These are phyloP conservation scores for Stephania yunnanensis DNA, from an alignment of 164 flowering plant genomes.

Conservation along the genomic window DNA sequence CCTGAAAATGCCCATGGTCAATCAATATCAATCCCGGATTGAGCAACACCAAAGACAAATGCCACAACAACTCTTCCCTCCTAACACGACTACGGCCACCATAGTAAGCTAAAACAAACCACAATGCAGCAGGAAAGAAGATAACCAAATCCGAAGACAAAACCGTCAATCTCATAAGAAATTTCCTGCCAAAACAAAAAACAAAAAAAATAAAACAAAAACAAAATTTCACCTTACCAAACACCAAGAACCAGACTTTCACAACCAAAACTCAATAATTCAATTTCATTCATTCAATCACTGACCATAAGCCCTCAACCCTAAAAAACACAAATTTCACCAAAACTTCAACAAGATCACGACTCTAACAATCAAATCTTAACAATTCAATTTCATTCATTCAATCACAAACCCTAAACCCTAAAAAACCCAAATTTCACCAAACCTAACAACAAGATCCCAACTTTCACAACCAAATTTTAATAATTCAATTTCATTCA, in stretches of 20 bases:
- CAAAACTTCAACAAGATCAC: background rate
- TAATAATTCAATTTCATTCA: no score
- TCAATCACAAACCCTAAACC: constrained; percentile 48
- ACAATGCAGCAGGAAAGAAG: constrained; percentile 76
- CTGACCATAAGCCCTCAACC: constrained; percentile 31
- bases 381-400: background rate
- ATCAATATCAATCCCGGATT: constrained; percentile 76
- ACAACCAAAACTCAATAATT: no score
- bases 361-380: background rate
- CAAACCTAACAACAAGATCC: background rate
- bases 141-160: constrained; percentile 68
- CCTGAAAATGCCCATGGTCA: constrained; percentile 99
- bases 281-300: no score
- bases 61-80: constrained; percentile 62
- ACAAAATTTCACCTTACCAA: no score
- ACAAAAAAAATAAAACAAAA: background rate
- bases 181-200: constrained; percentile 46
- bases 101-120: constrained; percentile 43
- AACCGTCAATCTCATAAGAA: constrained; percentile 94
- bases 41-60: constrained; percentile 56
- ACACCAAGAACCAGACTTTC: background rate
- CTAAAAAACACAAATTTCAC: no score
- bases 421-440: background rate
- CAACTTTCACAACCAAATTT: no score
- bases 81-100: constrained; percentile 5